Evolutionary conservation across 768 basidiomycete species (phyloP).

Genomic region (Lactarius akahatsu): DNA sequence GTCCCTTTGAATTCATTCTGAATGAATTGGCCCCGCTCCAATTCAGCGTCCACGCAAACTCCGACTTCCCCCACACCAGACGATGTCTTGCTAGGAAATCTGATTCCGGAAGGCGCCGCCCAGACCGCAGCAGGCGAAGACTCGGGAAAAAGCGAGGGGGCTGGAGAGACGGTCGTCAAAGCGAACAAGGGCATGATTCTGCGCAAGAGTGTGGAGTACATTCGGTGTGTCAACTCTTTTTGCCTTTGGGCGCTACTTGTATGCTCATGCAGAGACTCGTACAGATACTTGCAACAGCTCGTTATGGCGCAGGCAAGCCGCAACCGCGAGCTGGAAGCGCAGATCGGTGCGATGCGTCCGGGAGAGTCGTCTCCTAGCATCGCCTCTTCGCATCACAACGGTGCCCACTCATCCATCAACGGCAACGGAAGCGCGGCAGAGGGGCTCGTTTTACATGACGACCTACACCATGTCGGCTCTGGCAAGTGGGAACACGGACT

Average conservation of each 20-base stretch:
- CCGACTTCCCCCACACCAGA: constrained; percentile 30
- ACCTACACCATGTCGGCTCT: constrained; percentile 15
- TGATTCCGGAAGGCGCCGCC: constrained; percentile 22
- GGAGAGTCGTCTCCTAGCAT: constrained; percentile 1
- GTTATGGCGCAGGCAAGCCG: constrained; percentile 76
- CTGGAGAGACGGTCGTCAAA: constrained; percentile 58
- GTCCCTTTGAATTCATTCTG: background rate
- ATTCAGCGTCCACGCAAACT: constrained; percentile 21
- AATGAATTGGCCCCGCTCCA: background rate
- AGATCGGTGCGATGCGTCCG: constrained; percentile 41
- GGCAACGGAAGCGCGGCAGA: constrained; percentile 14
- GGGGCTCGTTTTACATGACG: constrained; percentile 24
- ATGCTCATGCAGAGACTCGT: background rate
- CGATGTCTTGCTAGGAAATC: constrained; percentile 28
- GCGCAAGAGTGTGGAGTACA: constrained; percentile 59
- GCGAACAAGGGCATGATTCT: constrained; percentile 96
- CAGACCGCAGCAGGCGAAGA: constrained; percentile 24
- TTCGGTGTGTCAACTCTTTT: constrained; percentile 35
- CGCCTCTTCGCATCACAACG: constrained; percentile 3
- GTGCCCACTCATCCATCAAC: constrained; percentile 11
- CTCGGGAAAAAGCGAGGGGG: constrained; percentile 34
- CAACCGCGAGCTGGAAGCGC: constrained; percentile 75
- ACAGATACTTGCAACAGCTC: constrained; percentile 78
- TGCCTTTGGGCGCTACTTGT: constrained; percentile 5
- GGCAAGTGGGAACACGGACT: constrained; percentile 26